These are phyloP conservation scores for Camelina laxa DNA, from an alignment of 345 rosid species.

Conservation along the genomic window DNA sequence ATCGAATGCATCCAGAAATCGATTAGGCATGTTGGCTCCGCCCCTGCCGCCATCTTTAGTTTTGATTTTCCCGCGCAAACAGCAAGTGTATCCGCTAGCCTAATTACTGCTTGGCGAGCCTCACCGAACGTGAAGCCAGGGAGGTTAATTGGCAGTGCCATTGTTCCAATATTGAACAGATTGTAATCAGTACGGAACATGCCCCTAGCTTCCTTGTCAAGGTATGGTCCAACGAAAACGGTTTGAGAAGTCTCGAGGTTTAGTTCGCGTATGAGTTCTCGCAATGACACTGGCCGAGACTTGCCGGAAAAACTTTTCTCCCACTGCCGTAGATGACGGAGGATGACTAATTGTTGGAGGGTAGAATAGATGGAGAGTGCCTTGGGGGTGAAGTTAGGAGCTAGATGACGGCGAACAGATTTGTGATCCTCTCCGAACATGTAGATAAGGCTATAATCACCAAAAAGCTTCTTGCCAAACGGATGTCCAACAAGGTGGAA, in stretches of 20 bases:
- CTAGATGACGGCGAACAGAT: conserved; percentile 70
- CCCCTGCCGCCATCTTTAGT: conserved; percentile 52
- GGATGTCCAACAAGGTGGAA: conserved; percentile 78
- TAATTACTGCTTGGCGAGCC: conserved; percentile 66
- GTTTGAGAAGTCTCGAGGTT: conserved; percentile 88
- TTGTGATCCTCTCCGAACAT: conserved; percentile 83
- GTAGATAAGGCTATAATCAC: conserved; percentile 77
- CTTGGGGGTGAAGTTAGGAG: conserved; percentile 75
- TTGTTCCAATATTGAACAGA: conserved; percentile 69
- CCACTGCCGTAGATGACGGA: conserved; percentile 64
- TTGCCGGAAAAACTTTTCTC: conserved; percentile 32
- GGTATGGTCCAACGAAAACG: conserved; percentile 75
- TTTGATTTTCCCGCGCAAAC: conserved; percentile 56
- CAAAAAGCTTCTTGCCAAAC: conserved; percentile 78
- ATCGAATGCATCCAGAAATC: conserved; percentile 85
- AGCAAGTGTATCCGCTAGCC: conserved; percentile 51
- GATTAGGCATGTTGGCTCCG: conserved; percentile 65
- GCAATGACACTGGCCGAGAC: conserved; percentile 40
- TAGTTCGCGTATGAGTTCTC: conserved; percentile 64
- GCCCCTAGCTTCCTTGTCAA: conserved; percentile 43
- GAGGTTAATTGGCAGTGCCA: conserved; percentile 72
- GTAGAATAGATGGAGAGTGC: conserved; percentile 70
- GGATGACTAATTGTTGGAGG: conserved; percentile 67
- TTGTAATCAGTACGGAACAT: conserved; percentile 63
- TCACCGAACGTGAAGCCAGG: conserved; percentile 74